A percentile compares a stretch with the other conserved stretches of the same genome.
These are phyloP conservation scores for Notholithocarpus densiflorus DNA, from an alignment of 306 rosid genomes.

Conservation along the genomic window DNA sequence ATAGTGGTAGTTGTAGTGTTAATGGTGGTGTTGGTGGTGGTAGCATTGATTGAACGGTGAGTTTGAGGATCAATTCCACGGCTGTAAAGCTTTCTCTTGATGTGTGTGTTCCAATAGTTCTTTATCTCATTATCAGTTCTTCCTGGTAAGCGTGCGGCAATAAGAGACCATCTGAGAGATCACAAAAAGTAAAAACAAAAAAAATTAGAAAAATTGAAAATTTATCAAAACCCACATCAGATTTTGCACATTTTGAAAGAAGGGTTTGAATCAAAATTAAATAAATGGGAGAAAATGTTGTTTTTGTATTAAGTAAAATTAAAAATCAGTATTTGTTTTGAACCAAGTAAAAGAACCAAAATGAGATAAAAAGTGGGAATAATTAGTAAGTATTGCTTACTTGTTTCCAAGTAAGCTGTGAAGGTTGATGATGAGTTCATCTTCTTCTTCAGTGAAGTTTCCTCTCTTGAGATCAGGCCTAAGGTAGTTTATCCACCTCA, in stretches of 20 bases:
- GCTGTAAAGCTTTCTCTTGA: constrained; percentile 60
- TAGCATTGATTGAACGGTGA: constrained; percentile 49
- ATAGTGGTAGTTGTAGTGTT: neutral
- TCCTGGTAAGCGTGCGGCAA: constrained; percentile 68
- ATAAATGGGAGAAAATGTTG: neutral
- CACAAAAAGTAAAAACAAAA: neutral
- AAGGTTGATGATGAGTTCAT: constrained; percentile 68
- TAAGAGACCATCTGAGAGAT: constrained; percentile 61
- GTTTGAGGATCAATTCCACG: constrained; percentile 73
- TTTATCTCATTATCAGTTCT: constrained; percentile 77
- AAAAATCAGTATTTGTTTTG: neutral
- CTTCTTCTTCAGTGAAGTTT: constrained; percentile 67
- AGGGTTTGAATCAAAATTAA: neutral
- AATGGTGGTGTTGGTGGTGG: neutral
- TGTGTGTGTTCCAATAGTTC: constrained; percentile 77
- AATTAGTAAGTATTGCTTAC: constrained; percentile 28
- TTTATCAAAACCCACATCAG: constrained; percentile 1
- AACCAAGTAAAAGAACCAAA: neutral
- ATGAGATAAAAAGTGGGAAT: neutral
- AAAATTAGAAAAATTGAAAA: neutral
- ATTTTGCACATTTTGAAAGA: neutral
- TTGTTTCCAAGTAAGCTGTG: constrained; percentile 79
- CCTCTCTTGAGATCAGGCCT: constrained; percentile 80
- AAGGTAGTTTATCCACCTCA: constrained; percentile 71
- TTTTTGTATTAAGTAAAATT: neutral